Conservation (phyloP, 306 rosid genomes). For the Fagus sylvatica region DNA sequence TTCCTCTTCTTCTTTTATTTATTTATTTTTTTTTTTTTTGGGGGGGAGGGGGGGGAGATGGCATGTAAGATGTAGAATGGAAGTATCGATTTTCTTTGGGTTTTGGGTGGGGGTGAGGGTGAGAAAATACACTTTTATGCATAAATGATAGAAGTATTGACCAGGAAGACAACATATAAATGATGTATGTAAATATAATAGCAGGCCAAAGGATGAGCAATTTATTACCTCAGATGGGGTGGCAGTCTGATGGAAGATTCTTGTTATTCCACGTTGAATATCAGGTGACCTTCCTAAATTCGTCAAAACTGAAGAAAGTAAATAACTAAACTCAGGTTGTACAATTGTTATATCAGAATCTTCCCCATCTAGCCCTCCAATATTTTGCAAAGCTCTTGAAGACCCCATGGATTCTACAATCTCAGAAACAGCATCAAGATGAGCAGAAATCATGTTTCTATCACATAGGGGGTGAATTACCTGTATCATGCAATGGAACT, state of each 20-base stretch:
- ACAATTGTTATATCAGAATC: conserved; percentile 40
- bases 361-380: conserved; percentile 32
- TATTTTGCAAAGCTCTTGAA: conserved; percentile 43
- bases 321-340: conserved; percentile 48
- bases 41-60: not conserved
- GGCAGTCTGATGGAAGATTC: conserved; percentile 83
- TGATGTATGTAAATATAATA: conserved; percentile 8
- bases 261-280: conserved; percentile 88
- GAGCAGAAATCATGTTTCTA: conserved; percentile 73
- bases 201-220: conserved; percentile 17
- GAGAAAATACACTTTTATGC: not conserved
- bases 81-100: not conserved
- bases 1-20: too few species aligned
- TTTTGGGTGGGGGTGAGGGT: not conserved
- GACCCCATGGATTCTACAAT: conserved; percentile 85
- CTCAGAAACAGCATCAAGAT: conserved; percentile 87
- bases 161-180: conserved; percentile 14
- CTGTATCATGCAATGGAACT: conserved; percentile 53
- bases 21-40: too few species aligned
- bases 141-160: not conserved
- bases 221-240: conserved; percentile 78
- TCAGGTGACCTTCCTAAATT: conserved; percentile 74
- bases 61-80: not conserved
- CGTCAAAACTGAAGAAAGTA: conserved; percentile 74
- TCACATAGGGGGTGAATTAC: conserved; percentile 86